Percentiles rank a stretch among this genome's conserved stretches.
phyloP scores from a whole-genome alignment of 1,284 basidiomycete genomes.

The Schizopora paradoxa region DNA sequence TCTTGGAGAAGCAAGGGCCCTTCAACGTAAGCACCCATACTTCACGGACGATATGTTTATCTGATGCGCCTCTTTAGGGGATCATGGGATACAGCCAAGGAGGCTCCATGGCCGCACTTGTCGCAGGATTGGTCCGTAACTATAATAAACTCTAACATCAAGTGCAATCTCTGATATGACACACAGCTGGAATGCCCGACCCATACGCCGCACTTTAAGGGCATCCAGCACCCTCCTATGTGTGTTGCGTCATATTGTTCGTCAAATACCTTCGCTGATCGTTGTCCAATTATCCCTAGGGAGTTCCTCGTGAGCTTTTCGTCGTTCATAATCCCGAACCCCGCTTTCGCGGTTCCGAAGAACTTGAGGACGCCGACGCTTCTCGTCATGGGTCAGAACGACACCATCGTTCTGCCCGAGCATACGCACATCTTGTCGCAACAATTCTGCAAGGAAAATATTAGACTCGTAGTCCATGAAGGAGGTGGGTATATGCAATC shows the following conservation, averaged over 20 bases:
- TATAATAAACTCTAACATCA: no score
- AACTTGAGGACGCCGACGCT: background rate
- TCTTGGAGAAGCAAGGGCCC: background rate
- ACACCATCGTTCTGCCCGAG: background rate
- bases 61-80: background rate
- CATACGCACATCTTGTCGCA: background rate
- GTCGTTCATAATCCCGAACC: background rate
- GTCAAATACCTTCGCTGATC: no score
- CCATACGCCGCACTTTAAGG: background rate
- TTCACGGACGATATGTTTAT: background rate
- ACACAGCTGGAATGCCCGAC: background rate
- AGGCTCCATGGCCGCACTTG: background rate
- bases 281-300: no score
- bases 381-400: background rate
- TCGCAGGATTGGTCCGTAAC: constrained; percentile 1
- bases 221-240: background rate
- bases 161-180: no score
- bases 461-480: background rate
- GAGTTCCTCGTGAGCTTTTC: background rate
- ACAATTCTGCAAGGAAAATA: background rate
- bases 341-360: background rate
- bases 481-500: background rate
- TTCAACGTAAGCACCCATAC: background rate
- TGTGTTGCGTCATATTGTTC: background rate
- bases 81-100: constrained; percentile 1